These are phyloP conservation scores for Tolypocladium endophyticum DNA, from an alignment of 2,329 filamentous ascomycete species.

Conservation along the genomic window DNA sequence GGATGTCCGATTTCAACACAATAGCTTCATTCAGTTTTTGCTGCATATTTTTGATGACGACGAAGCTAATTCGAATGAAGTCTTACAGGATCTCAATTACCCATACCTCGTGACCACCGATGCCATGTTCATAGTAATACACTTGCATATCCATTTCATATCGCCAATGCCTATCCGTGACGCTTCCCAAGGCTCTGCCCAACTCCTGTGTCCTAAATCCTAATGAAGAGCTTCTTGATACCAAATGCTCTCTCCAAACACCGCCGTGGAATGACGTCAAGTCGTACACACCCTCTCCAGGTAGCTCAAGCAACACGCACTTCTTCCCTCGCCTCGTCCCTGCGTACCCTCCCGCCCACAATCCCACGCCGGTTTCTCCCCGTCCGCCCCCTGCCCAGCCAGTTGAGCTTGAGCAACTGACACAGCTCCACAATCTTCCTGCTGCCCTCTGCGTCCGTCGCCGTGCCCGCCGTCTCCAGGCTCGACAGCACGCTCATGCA, in stretches of 20 bases:
- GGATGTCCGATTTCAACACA: constrained; percentile 55
- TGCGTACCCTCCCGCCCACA: constrained; percentile 55
- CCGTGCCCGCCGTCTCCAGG: constrained; percentile 48
- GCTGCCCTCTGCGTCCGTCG: constrained; percentile 55
- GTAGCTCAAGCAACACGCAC: constrained; percentile 24
- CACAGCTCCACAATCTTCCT: constrained; percentile 74
- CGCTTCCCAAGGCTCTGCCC: background rate
- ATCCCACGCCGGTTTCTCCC: constrained; percentile 84
- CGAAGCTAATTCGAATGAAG: constrained; percentile 13
- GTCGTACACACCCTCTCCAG: background rate
- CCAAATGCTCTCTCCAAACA: background rate
- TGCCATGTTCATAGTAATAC: background rate
- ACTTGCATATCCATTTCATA: background rate
- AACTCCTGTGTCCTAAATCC: background rate
- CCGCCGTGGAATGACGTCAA: background rate
- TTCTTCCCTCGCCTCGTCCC: constrained; percentile 31
- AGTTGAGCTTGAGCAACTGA: constrained; percentile 88
- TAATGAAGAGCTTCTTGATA: background rate
- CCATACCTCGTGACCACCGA: background rate
- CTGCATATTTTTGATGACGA: background rate
- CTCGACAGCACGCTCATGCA: constrained; percentile 85
- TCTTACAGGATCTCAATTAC: background rate
- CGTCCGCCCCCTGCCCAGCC: constrained; percentile 82
- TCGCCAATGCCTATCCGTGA: background rate
- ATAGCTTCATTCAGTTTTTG: constrained; percentile 8